A percentile compares a stretch with the other conserved stretches of the same genome.
phyloP scores from a whole-genome alignment of 2,329 filamentous ascomycete genomes.

The Sordariomycetes sp. region DNA sequence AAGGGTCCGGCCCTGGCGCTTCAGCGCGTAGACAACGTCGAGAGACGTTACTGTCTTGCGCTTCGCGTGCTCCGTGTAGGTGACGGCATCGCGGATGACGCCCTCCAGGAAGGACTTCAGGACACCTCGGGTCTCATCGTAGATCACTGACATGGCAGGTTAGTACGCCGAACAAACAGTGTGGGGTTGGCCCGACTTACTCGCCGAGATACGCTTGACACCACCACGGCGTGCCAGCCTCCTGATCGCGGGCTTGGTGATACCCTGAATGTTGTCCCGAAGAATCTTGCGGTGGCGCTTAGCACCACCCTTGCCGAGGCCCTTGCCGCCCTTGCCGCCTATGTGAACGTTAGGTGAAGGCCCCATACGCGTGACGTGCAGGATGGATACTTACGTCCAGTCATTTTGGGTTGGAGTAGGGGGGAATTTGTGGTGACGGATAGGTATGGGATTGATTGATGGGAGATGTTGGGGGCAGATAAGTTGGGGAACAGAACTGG shows the following conservation, averaged over 20 bases:
- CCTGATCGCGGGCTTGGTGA: conserved; percentile 96
- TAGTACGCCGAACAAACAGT: background rate
- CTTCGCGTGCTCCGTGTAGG: conserved; percentile 73
- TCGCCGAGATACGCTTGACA: conserved; percentile 99
- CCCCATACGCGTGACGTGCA: background rate
- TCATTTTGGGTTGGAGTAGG: conserved; percentile 7
- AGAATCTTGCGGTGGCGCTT: conserved; percentile 99
- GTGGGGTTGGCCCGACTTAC: conserved; percentile 36
- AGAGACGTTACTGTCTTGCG: conserved; percentile 68
- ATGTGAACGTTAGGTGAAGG: conserved; percentile 3
- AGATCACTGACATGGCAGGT: conserved; percentile 46
- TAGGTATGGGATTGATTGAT: background rate
- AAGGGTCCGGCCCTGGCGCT: conserved; percentile 64
- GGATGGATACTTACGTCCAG: conserved; percentile 9
- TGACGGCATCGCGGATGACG: conserved; percentile 67
- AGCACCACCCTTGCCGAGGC: conserved; percentile 94
- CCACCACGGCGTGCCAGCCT: conserved; percentile 98
- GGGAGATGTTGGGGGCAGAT: background rate
- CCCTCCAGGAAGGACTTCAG: conserved; percentile 71
- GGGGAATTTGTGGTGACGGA: background rate
- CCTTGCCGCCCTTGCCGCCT: conserved; percentile 96
- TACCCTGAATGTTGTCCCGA: conserved; percentile 99
- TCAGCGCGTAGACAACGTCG: conserved; percentile 57
- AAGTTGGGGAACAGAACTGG: conserved; percentile 1
- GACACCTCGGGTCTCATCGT: conserved; percentile 68